Base-by-base conservation (phyloP, 495 filamentous ascomycete genomes). In the Trichoderma virens region DNA sequence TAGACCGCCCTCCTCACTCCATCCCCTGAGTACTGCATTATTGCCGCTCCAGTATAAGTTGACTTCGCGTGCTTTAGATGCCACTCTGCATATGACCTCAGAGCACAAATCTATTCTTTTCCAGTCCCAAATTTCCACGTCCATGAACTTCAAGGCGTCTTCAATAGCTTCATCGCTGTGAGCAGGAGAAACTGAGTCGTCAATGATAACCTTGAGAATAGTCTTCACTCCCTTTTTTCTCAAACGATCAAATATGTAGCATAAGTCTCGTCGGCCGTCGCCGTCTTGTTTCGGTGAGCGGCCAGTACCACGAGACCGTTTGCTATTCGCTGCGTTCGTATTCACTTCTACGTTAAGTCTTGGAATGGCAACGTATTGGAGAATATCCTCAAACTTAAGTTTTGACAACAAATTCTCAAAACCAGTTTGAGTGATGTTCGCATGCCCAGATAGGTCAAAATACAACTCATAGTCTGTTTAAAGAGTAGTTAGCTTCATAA, bases 91-190 rank as follows among this genome's bases (percentile, higher is more conserved):
- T 16, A 79, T 72, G 11, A 70, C 69, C 16, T 78, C 69, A 11
- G 60, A 69, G 43, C 73, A 73, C 2, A 79, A 43, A 39, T 79
- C 76, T 8, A 62, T 13, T 69, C 73, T 75, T 34, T 70, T 69
- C 76, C 74, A 79, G 61, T 79, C 74, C 70, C 72, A 74, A 20
- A 68, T 67, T 27, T 75, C 70, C 3, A 77, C 69, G 32, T 66
- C 69, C 7, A 75, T 64, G 0, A 64, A 64, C n/a, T 64, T 62
- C 6, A 76, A 67, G n/a, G 69, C 67, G 16, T 68, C 60, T 59
- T 72, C 74, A 45, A 79, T 78, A 0, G 66, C 65, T 31, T 75
- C 71, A 41, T 79, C 75, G 32, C 73, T 74, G 32, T 77, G 72
- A 13, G 72, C 56, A 0, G 65, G 67, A 2, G 64, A 47, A 2